A percentile compares a stretch with the other conserved stretches of the same genome.
Evolutionary conservation across 2,329 filamentous ascomycete genomes (phyloP).

Genomic region (Neonectria neomacrospora): DNA sequence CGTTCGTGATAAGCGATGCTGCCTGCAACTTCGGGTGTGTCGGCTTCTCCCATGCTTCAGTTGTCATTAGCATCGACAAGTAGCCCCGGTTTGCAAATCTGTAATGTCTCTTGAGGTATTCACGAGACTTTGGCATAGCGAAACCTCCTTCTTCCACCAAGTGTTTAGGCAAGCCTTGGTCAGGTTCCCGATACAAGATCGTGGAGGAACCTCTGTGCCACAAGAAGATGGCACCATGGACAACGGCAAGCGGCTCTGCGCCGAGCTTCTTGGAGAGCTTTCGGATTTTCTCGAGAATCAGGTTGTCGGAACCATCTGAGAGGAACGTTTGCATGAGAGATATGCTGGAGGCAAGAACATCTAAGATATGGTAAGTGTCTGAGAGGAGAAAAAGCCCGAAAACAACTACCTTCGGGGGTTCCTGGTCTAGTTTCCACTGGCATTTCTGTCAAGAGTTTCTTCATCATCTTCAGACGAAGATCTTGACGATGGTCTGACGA

Average conservation of each 20-base stretch:
- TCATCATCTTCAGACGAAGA: constrained; percentile 3
- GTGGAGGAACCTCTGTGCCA: constrained; percentile 36
- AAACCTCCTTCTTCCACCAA: not conserved
- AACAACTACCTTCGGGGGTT: constrained; percentile 1
- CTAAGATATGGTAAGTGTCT: constrained; percentile 11
- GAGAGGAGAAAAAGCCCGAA: not conserved
- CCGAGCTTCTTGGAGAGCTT: not conserved
- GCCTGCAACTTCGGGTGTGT: constrained; percentile 30
- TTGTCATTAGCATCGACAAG: constrained; percentile 40
- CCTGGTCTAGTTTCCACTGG: not conserved
- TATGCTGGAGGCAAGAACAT: constrained; percentile 15
- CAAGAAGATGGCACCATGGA: constrained; percentile 30
- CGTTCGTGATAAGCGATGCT: constrained; percentile 32
- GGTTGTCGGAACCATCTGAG: constrained; percentile 16
- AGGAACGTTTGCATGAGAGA: constrained; percentile 17
- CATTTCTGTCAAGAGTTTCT: not conserved
- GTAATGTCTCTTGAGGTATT: not conserved
- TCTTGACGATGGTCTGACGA: not conserved
- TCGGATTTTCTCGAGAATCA: constrained; percentile 29
- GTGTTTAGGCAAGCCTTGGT: not conserved
- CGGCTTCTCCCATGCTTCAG: constrained; percentile 31
- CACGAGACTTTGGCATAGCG: constrained; percentile 2
- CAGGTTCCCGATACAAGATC: constrained; percentile 26
- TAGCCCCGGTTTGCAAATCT: constrained; percentile 42
- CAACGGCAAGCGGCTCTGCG: constrained; percentile 17